phyloP scores from a whole-genome alignment of 1,284 basidiomycete genomes.

The Puccinia novopanici region DNA sequence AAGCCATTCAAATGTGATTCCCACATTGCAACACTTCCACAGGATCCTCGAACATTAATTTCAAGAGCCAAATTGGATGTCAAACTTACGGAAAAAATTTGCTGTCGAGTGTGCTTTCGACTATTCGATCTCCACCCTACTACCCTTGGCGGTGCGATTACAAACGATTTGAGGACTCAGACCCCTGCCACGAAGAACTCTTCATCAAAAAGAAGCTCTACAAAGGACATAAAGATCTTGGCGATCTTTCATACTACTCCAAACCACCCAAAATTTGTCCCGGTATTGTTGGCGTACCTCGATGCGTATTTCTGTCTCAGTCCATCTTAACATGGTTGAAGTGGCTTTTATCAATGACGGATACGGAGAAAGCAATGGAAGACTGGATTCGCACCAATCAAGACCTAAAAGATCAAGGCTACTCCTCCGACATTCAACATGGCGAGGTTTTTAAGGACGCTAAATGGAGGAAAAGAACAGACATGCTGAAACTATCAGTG shows the following conservation, averaged over 20 bases:
- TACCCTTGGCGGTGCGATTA: not conserved
- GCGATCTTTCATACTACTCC: not conserved
- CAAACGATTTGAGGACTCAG: not conserved
- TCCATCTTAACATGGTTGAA: slow-evolving; percentile 13
- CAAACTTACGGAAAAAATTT: slow-evolving; percentile 1
- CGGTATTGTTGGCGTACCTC: slow-evolving; percentile 1
- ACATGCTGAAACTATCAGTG: slow-evolving; percentile 1
- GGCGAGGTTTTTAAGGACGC: not conserved
- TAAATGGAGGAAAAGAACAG: not conserved
- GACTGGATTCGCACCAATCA: not conserved
- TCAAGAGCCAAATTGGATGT: not conserved
- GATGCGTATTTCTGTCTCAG: not conserved
- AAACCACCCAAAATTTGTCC: not conserved
- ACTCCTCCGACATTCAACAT: slow-evolving; percentile 24
- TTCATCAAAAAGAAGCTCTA: not conserved
- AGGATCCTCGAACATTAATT: slow-evolving; percentile 19
- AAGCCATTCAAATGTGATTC: not conserved
- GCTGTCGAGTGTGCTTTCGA: slow-evolving; percentile 20
- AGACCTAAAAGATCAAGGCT: not conserved
- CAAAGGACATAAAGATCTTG: slow-evolving; percentile 1
- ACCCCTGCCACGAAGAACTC: slow-evolving; percentile 2
- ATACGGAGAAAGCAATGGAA: slow-evolving; percentile 19
- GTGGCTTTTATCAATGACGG: slow-evolving; percentile 28
- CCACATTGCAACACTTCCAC: not conserved
- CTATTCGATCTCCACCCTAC: not conserved